These are phyloP conservation scores for Metschnikowia amazonensis DNA, from an alignment of 805 yeast genomes.

Conservation along the genomic window DNA sequence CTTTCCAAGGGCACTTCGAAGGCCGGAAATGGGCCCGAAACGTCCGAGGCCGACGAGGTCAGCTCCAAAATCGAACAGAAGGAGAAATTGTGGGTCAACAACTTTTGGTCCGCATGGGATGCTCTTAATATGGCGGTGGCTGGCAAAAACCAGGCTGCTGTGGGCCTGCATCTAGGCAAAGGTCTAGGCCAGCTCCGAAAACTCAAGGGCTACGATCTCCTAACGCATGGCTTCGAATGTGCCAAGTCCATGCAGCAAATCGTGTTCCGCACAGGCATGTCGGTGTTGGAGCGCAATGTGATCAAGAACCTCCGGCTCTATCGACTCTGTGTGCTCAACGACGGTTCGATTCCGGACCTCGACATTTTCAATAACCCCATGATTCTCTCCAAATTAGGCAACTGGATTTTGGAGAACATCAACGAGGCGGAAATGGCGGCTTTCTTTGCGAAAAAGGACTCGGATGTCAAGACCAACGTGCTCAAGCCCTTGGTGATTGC, in stretches of 20 bases:
- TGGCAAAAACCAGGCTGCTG: slow-evolving; percentile 15
- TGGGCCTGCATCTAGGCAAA: slow-evolving; percentile 16
- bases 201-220: slow-evolving; percentile 46
- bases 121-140: slow-evolving; percentile 39
- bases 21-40: slow-evolving; percentile 14
- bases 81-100: slow-evolving; percentile 69
- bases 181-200: slow-evolving; percentile 22
- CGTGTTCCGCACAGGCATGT: slow-evolving; percentile 82
- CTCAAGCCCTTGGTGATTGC: slow-evolving; percentile 84
- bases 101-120: slow-evolving; percentile 63
- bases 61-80: slow-evolving; percentile 33
- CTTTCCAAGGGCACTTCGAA: slow-evolving; percentile 19
- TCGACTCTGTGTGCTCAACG: slow-evolving; percentile 82
- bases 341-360: slow-evolving; percentile 70
- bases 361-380: slow-evolving; percentile 80
- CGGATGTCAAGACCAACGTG: slow-evolving; percentile 20
- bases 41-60: slow-evolving; percentile 23
- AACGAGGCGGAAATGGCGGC: slow-evolving; percentile 62
- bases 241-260: slow-evolving; percentile 84
- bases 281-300: slow-evolving; percentile 77
- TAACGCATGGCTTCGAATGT: slow-evolving; percentile 68
- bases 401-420: slow-evolving; percentile 87
- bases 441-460: slow-evolving; percentile 30
- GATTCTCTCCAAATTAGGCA: slow-evolving; percentile 76
- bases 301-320: slow-evolving; percentile 77